Conservation (phyloP, 345 rosid genomes). For the Diplotaxis tenuifolia region DNA sequence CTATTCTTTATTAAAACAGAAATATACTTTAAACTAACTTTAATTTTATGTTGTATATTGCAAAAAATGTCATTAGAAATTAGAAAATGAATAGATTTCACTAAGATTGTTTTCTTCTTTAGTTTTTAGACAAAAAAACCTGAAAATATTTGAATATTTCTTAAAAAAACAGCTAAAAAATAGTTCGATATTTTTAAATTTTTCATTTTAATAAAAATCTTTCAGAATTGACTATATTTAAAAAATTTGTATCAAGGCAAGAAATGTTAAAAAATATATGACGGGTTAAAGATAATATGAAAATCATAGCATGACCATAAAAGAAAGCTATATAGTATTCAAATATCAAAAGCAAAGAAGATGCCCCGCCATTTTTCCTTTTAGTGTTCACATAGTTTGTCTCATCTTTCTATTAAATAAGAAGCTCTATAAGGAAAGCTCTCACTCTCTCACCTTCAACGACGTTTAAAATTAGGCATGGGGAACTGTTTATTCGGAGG, state of each 20-base stretch:
- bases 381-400: constrained; percentile 18
- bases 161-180: not conserved
- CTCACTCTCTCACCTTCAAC: constrained; percentile 9
- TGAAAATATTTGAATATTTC: not conserved
- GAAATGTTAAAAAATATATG: not conserved
- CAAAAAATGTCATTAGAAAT: not conserved
- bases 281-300: not conserved
- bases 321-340: not conserved
- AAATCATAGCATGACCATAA: too few species aligned
- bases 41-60: not conserved
- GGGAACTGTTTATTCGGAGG: constrained; percentile 86
- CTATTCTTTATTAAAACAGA: not conserved
- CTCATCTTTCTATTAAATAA: not conserved
- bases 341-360: constrained; percentile 22
- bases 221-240: not conserved
- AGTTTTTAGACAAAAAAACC: not conserved
- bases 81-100: too few species aligned
- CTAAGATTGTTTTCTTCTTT: not conserved
- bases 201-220: not conserved
- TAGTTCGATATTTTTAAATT: not conserved
- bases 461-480: constrained; percentile 42
- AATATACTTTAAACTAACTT: not conserved
- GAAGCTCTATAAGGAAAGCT: not conserved
- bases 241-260: not conserved
- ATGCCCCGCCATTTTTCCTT: constrained; percentile 21